phyloP scores from a whole-genome alignment of 768 basidiomycete species.

The Rhodosporidiobolus sp. region DNA sequence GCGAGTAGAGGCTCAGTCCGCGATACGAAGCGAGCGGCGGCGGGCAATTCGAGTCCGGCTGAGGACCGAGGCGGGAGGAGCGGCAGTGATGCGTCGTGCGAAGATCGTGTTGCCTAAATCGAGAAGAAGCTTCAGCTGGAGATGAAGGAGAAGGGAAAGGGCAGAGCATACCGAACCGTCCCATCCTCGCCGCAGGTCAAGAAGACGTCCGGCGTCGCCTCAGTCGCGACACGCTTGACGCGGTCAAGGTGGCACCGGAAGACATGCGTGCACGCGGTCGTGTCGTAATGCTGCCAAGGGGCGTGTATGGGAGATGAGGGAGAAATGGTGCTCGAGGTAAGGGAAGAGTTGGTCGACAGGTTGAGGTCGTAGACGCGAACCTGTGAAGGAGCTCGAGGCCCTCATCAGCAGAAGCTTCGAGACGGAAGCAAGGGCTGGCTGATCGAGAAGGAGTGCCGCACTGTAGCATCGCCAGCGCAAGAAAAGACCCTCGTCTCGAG shows the following conservation, averaged over 20 bases:
- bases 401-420: too few relatives aligned
- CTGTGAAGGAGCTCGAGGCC: background rate
- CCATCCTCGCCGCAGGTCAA: slow-evolving; percentile 45
- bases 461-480: slow-evolving; percentile 33
- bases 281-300: slow-evolving; percentile 1
- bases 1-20: slow-evolving; percentile 35
- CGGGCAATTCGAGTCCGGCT: slow-evolving; percentile 6
- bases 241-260: slow-evolving; percentile 40
- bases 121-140: background rate
- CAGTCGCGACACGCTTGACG: slow-evolving; percentile 42
- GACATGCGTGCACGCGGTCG: slow-evolving; percentile 26
- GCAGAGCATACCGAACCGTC: slow-evolving; percentile 26
- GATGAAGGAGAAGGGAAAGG: background rate
- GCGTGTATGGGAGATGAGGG: background rate
- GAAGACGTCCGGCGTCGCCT: slow-evolving; percentile 31
- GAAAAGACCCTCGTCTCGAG: slow-evolving; percentile 26
- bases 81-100: slow-evolving; percentile 26
- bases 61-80: background rate
- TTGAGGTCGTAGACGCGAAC: slow-evolving; percentile 43
- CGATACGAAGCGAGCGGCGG: slow-evolving; percentile 31
- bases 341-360: slow-evolving; percentile 4
- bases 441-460: too few relatives aligned
- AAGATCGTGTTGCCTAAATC: slow-evolving; percentile 38
- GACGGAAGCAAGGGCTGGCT: background rate
- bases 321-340: background rate